Evolutionary conservation across 1,139 yeast genomes (phyloP).

Genomic region (Nakaseomyces sp.): DNA sequence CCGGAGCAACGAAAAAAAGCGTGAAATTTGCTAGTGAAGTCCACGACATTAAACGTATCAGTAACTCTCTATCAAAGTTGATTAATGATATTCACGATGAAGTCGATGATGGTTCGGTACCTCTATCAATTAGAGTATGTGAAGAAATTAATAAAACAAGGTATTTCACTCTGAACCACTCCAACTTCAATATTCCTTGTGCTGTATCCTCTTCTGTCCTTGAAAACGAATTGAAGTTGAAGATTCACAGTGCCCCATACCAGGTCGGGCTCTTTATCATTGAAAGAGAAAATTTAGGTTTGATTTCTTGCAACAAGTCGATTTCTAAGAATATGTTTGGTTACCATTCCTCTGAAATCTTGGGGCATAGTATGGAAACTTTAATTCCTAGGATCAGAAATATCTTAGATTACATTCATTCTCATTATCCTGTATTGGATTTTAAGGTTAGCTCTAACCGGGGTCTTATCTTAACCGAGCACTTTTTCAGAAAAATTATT

Average conservation of each 20-base stretch:
- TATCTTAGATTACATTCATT: conserved; percentile 43
- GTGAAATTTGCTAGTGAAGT: conserved; percentile 29
- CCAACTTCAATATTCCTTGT: conserved; percentile 48
- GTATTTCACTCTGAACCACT: conserved; percentile 51
- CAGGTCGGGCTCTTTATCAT: conserved; percentile 80
- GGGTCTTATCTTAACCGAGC: conserved; percentile 76
- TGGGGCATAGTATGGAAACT: conserved; percentile 43
- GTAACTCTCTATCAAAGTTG: conserved; percentile 23
- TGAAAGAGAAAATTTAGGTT: conserved; percentile 17
- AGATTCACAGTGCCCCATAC: conserved; percentile 70
- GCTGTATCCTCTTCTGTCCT: conserved; percentile 58
- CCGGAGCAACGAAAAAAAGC: conserved; percentile 23
- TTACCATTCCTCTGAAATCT: conserved; percentile 40
- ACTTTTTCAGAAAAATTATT: conserved; percentile 61
- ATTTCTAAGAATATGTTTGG: conserved; percentile 77
- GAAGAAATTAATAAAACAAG: conserved; percentile 44
- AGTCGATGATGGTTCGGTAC: conserved; percentile 23
- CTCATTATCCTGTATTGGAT: conserved; percentile 36
- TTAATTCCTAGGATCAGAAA: conserved; percentile 59
- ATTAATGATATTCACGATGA: conserved; percentile 27
- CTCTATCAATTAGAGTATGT: conserved; percentile 36
- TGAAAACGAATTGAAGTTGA: conserved; percentile 38
- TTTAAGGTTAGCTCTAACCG: conserved; percentile 26
- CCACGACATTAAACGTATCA: conserved; percentile 20
- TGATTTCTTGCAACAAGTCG: conserved; percentile 55